A percentile compares a stretch with the other conserved stretches of the same genome.
Conservation (phyloP, 495 filamentous ascomycete genomes). For the Aspergillus conjunctus region DNA sequence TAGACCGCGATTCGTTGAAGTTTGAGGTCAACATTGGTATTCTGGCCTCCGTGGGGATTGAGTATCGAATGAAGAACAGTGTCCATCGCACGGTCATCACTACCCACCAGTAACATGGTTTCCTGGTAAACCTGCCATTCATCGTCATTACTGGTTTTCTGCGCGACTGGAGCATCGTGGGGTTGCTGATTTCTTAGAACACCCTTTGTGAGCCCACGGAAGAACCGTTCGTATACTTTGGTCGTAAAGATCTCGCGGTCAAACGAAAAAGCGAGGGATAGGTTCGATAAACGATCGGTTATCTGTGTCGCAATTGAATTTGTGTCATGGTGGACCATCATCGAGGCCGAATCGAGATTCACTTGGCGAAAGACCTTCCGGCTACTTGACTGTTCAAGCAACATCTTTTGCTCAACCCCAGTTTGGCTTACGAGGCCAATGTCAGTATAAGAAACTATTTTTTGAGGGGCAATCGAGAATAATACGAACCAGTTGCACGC, state of each 20-base stretch:
- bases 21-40: background rate
- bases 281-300: background rate
- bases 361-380: conserved; percentile 4
- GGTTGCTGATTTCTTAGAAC: background rate
- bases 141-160: conserved; percentile 1
- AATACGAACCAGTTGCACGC: conserved; percentile 10
- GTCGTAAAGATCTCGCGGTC: conserved; percentile 5
- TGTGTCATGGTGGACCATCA: conserved; percentile 3
- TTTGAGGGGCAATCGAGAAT: background rate
- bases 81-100: background rate
- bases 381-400: conserved; percentile 10
- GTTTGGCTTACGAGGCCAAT: background rate
- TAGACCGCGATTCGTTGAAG: conserved; percentile 2
- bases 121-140: background rate
- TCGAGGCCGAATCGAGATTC: conserved; percentile 5
- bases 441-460: background rate
- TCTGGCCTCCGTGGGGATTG: background rate
- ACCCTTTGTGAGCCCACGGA: conserved; percentile 7
- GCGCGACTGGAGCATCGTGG: background rate
- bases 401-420: background rate
- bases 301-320: conserved; percentile 8
- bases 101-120: background rate
- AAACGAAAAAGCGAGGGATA: conserved; percentile 8
- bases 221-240: conserved; percentile 4
- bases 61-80: background rate